Evolutionary conservation across 176 grass and related monocot species (phyloP).

Genomic region (Musa schizocarpa): DNA sequence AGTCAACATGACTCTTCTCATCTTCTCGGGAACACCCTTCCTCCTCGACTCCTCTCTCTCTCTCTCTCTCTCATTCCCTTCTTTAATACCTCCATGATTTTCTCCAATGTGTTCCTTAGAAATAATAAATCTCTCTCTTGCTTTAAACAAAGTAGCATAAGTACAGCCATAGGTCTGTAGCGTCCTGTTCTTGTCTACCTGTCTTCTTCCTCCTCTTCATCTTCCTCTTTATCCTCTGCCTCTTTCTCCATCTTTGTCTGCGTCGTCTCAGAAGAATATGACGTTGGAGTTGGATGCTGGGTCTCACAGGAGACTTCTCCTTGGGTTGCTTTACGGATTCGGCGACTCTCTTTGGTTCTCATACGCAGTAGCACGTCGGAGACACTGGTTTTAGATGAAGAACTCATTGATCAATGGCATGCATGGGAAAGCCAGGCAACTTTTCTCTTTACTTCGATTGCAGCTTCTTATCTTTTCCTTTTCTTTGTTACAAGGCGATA

Average conservation of each 20-base stretch:
- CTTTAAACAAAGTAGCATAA: neutral
- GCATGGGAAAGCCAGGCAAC: constrained; percentile 12
- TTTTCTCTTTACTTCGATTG: neutral
- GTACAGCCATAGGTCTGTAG: too few species aligned
- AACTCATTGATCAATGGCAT: neutral
- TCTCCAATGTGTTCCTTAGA: neutral
- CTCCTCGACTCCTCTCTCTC: neutral
- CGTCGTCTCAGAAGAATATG: neutral
- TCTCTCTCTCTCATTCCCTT: neutral
- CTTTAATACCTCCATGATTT: neutral
- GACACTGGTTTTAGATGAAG: neutral
- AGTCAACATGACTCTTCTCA: neutral
- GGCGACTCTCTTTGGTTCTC: too few species aligned
- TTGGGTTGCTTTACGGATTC: too few species aligned
- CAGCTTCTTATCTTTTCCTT: neutral
- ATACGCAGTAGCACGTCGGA: too few species aligned
- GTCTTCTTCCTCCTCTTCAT: neutral
- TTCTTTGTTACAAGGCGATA: neutral
- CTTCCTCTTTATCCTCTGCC: neutral
- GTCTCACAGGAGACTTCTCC: too few species aligned
- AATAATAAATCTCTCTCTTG: neutral
- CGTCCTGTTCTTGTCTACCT: neutral
- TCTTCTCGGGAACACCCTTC: constrained; percentile 9
- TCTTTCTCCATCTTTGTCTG: neutral
- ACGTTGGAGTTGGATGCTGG: neutral